Percentiles rank a stretch among this genome's conserved stretches.
Conservation (phyloP, 1,284 basidiomycete genomes). For the Flammula alnicola region DNA sequence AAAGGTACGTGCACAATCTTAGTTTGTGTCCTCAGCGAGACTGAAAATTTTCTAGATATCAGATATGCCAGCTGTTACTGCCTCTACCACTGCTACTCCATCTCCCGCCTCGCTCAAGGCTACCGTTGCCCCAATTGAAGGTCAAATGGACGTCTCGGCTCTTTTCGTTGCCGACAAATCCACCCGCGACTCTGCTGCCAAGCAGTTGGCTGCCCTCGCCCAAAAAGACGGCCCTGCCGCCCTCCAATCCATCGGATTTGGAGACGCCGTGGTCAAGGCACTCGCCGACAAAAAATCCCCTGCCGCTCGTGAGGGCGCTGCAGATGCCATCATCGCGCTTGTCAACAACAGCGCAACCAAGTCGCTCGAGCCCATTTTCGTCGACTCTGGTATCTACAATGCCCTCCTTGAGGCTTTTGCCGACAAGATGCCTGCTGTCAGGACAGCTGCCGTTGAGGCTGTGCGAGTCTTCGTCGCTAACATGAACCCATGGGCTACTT, state of each 20-base stretch:
- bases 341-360: slow-evolving; percentile 81
- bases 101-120: slow-evolving; percentile 71
- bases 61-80: slow-evolving; percentile 77
- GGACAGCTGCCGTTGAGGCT: slow-evolving; percentile 86
- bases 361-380: slow-evolving; percentile 89
- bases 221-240: slow-evolving; percentile 89
- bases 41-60: slow-evolving; percentile 40
- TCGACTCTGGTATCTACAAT: slow-evolving; percentile 84
- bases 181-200: slow-evolving; percentile 70
- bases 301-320: slow-evolving; percentile 85
- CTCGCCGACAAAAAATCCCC: slow-evolving; percentile 92
- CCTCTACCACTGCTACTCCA: slow-evolving; percentile 56
- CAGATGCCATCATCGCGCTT: slow-evolving; percentile 72
- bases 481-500: slow-evolving; percentile 92
- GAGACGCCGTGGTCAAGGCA: slow-evolving; percentile 83
- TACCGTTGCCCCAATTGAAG: slow-evolving; percentile 51
- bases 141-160: slow-evolving; percentile 63
- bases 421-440: slow-evolving; percentile 89
- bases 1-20: slow-evolving; percentile 39
- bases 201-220: slow-evolving; percentile 72
- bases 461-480: slow-evolving; percentile 79
- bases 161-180: slow-evolving; percentile 80
- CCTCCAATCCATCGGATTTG: slow-evolving; percentile 79
- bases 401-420: slow-evolving; percentile 91
- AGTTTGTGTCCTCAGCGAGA: background rate